Percentiles rank a stretch among this genome's conserved stretches.
These are phyloP conservation scores for Andrographis paniculata DNA, from an alignment of 305 asterid genomes.

Conservation along the genomic window DNA sequence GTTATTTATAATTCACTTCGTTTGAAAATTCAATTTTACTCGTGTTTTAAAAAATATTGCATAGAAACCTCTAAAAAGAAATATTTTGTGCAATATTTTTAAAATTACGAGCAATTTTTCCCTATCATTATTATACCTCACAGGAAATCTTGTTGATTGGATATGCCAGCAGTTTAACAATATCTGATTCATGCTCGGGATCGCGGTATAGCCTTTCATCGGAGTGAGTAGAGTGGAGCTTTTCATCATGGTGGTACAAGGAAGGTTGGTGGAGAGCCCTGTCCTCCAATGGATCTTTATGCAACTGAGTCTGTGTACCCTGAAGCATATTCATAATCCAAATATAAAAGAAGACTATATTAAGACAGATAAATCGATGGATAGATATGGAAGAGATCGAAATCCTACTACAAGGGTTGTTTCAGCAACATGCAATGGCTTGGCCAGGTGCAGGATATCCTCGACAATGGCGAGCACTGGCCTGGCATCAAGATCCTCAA, in stretches of 20 bases:
- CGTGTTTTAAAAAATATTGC: too few relatives aligned
- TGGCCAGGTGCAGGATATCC: constrained; percentile 57
- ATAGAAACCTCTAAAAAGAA: too few relatives aligned
- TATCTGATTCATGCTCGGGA: constrained; percentile 33
- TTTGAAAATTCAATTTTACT: too few relatives aligned
- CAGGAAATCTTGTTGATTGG: constrained; percentile 49
- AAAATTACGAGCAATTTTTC: background rate
- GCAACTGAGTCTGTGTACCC: constrained; percentile 26
- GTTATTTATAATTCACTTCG: too few relatives aligned
- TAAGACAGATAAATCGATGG: too few relatives aligned
- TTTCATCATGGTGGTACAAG: constrained; percentile 30
- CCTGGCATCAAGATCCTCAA: constrained; percentile 45
- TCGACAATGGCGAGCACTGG: constrained; percentile 55
- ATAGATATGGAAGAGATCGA: background rate
- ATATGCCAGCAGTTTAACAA: constrained; percentile 40
- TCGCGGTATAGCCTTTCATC: constrained; percentile 13
- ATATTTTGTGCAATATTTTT: too few relatives aligned
- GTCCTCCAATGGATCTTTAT: background rate
- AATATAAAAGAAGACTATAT: too few relatives aligned
- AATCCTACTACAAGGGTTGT: constrained; percentile 1
- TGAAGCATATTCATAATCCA: too few relatives aligned
- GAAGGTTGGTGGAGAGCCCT: background rate
- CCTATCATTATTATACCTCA: constrained; percentile 42
- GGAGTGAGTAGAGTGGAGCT: background rate
- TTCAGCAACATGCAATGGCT: constrained; percentile 18